phyloP scores from a whole-genome alignment of 495 filamentous ascomycete genomes.

The Trichoderma virens region DNA sequence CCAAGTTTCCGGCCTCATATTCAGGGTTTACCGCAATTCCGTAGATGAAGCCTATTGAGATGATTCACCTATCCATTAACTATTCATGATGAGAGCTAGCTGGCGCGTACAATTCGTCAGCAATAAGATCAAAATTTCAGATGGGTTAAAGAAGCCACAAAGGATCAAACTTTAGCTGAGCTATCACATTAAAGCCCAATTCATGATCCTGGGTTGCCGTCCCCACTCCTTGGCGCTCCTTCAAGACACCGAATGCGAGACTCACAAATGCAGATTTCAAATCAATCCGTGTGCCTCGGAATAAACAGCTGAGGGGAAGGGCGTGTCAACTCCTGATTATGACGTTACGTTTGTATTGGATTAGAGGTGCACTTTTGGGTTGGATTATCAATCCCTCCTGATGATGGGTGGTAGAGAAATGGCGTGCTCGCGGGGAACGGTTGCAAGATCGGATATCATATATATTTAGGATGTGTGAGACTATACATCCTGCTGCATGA shows the following conservation, averaged over 20 bases:
- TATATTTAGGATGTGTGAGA: background rate
- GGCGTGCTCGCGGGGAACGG: slow-evolving; percentile 12
- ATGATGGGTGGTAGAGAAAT: background rate
- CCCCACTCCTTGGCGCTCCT: background rate
- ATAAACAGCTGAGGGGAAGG: background rate
- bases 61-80: no score
- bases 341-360: background rate
- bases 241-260: background rate
- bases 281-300: background rate
- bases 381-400: background rate
- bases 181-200: background rate
- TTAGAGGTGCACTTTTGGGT: background rate
- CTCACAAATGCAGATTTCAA: background rate
- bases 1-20: no score
- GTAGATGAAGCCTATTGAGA: no score
- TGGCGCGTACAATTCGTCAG: no score
- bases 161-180: no score
- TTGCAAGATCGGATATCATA: background rate
- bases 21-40: no score
- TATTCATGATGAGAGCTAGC: no score
- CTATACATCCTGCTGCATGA: background rate
- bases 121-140: no score
- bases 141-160: no score
- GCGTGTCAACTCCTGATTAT: background rate
- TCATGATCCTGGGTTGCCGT: background rate